phyloP scores from a whole-genome alignment of 768 basidiomycete species.

The Trametes meyenii region DNA sequence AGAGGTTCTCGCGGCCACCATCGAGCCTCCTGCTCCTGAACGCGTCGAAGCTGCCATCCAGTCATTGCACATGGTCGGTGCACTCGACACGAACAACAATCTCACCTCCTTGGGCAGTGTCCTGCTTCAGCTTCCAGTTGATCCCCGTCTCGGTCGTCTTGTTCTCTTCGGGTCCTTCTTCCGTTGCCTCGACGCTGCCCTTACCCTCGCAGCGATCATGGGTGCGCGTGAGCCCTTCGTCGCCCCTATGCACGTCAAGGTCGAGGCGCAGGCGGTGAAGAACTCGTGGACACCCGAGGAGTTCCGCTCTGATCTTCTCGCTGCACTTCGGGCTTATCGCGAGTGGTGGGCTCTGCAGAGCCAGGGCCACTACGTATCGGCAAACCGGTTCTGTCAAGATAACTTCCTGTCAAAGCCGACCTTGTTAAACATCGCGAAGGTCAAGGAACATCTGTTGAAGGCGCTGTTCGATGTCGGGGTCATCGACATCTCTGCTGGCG shows the following conservation, averaged over 20 bases:
- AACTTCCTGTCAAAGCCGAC: slow-evolving; percentile 93
- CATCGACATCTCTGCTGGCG: slow-evolving; percentile 77
- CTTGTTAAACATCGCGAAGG: slow-evolving; percentile 75
- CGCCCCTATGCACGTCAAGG: slow-evolving; percentile 75
- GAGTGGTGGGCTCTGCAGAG: slow-evolving; percentile 77
- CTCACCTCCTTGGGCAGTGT: slow-evolving; percentile 88
- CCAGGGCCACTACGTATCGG: slow-evolving; percentile 60
- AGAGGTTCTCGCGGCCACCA: slow-evolving; percentile 80
- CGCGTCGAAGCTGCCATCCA: slow-evolving; percentile 81
- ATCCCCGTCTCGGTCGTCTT: slow-evolving; percentile 86
- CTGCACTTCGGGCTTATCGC: slow-evolving; percentile 79
- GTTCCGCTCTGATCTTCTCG: slow-evolving; percentile 86
- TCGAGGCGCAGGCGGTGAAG: slow-evolving; percentile 71
- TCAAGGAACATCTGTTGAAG: slow-evolving; percentile 77
- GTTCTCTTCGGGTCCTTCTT: slow-evolving; percentile 92
- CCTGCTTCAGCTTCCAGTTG: slow-evolving; percentile 86
- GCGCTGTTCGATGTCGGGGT: slow-evolving; percentile 80
- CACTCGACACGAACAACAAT: slow-evolving; percentile 72
- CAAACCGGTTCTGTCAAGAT: slow-evolving; percentile 76
- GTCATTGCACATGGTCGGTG: slow-evolving; percentile 83
- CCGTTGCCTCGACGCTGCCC: slow-evolving; percentile 84
- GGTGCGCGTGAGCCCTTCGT: slow-evolving; percentile 91
- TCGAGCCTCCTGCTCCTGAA: slow-evolving; percentile 82
- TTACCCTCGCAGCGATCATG: slow-evolving; percentile 90
- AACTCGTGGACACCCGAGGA: slow-evolving; percentile 74